Conservation (phyloP, 2,329 filamentous ascomycete species). For the Cladosporium halotolerans region DNA sequence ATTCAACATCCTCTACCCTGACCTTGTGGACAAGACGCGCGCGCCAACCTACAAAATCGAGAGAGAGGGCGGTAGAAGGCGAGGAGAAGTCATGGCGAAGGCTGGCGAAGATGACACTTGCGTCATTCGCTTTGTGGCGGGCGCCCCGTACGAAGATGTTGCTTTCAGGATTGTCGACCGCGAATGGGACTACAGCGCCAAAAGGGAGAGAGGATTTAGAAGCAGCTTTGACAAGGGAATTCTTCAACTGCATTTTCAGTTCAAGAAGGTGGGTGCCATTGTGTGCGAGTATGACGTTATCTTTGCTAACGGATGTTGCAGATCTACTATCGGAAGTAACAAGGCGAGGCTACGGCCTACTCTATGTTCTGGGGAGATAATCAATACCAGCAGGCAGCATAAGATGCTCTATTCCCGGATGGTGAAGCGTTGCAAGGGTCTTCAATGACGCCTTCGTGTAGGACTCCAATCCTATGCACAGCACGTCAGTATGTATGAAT, state of each 20-base stretch:
- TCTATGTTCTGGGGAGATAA: no score
- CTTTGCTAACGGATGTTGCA: constrained; percentile 21
- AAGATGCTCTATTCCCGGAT: no score
- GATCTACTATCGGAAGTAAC: constrained; percentile 45
- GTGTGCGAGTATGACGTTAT: constrained; percentile 1
- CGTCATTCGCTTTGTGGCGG: constrained; percentile 89
- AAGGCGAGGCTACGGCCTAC: neutral
- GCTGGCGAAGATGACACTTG: constrained; percentile 97
- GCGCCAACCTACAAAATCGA: constrained; percentile 95
- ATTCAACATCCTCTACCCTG: constrained; percentile 99
- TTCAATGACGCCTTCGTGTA: no score
- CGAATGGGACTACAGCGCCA: constrained; percentile 98
- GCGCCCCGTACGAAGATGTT: constrained; percentile 92
- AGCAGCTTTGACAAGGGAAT: constrained; percentile 99
- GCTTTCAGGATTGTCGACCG: constrained; percentile 96
- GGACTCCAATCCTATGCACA: no score
- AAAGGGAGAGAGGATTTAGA: constrained; percentile 87
- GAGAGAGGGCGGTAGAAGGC: constrained; percentile 79
- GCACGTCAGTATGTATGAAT: neutral
- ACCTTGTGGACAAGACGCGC: constrained; percentile 89
- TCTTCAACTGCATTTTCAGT: constrained; percentile 93
- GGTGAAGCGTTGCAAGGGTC: no score
- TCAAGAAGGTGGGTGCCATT: constrained; percentile 71
- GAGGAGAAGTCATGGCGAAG: constrained; percentile 85
- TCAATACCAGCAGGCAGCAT: no score